Evolutionary conservation across 129 eudicot genomes (phyloP), one percentile per base, ranked within the genome.

Genomic region (Smallanthus sonchifolius): DNA sequence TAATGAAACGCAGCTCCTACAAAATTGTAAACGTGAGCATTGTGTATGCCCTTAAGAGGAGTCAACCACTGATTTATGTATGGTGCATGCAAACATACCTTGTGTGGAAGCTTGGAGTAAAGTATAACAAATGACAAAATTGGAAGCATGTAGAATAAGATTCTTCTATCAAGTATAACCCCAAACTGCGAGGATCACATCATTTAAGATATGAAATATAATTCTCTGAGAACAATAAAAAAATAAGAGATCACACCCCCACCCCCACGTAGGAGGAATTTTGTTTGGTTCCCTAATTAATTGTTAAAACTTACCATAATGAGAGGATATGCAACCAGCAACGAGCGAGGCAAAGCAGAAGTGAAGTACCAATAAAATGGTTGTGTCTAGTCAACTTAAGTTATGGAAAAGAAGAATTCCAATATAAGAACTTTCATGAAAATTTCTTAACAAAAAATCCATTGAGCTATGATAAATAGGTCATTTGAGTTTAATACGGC

Each of bases 321-420:
- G 37, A 95, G 97, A 37, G 97, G 99, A 85, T 91, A 95, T 43
- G 99, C 97, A 82, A 81, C 91, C 69, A 91, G 87, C 77, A 95
- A 80, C 6, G 99, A 91, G 60, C 97, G 91, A 49, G 99, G 99
- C 66, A 95, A 95, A 47, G 97, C 99, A 48, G 99, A 95, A 80
- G 96, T 91, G 81, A 87, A 95, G 88, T 95, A 95, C 99, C 99
- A 95, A 75, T 91, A 90, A 77, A 91, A 95, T 63, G 97, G 88
- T 69, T 91, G 97, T 9, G 92, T 87, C 99, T 91, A 75, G 71
- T 56, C 32, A 51, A 72, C 43, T 48, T 4, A 56, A 44, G 68
- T 81, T 67, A 87, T 79, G 92, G 80, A 78, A 51, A 59, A 79
- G 65, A 37, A 78, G 10, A 34, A 37, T 10, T 40, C 32, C 9